These are phyloP conservation scores for Hygrophorus pudorinus DNA, from an alignment of 768 basidiomycete species.

Conservation along the genomic window DNA sequence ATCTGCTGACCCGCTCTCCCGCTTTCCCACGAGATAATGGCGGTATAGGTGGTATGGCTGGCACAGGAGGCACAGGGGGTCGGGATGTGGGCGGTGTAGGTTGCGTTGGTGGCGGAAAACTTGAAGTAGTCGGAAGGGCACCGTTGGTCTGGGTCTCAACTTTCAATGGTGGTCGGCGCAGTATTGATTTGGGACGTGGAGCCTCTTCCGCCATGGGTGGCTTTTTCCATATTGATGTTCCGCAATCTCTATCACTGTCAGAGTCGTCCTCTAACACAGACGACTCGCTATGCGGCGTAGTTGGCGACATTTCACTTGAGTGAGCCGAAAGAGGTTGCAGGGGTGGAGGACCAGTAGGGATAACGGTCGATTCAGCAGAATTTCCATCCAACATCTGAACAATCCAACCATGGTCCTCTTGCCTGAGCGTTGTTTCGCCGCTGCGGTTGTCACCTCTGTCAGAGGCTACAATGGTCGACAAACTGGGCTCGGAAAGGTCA, in stretches of 20 bases:
- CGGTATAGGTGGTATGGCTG: conserved; percentile 14
- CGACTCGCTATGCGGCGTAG: background rate
- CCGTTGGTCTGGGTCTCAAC: conserved; percentile 29
- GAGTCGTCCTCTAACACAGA: conserved; percentile 33
- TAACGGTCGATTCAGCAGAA: conserved; percentile 16
- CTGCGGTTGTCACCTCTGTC: conserved; percentile 11
- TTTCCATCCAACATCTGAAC: conserved; percentile 13
- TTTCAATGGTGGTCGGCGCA: conserved; percentile 32
- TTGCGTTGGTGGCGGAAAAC: conserved; percentile 4
- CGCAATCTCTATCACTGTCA: conserved; percentile 34
- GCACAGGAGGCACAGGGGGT: conserved; percentile 14
- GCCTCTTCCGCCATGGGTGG: conserved; percentile 23
- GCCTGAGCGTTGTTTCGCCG: conserved; percentile 21
- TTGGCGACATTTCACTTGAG: background rate
- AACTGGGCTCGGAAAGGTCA: conserved; percentile 10
- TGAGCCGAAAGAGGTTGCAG: background rate
- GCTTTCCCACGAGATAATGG: conserved; percentile 21
- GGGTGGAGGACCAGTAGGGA: conserved; percentile 7
- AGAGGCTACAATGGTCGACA: conserved; percentile 12
- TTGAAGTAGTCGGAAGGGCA: conserved; percentile 7
- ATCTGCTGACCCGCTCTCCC: conserved; percentile 39
- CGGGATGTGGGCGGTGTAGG: conserved; percentile 14
- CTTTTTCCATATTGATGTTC: conserved; percentile 36
- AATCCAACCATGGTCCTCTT: conserved; percentile 21
- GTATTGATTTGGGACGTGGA: conserved; percentile 18